Evolutionary conservation across 345 rosid genomes (phyloP), one percentile per base, ranked within the genome.

Genomic region (Eucalyptus dawsonii): DNA sequence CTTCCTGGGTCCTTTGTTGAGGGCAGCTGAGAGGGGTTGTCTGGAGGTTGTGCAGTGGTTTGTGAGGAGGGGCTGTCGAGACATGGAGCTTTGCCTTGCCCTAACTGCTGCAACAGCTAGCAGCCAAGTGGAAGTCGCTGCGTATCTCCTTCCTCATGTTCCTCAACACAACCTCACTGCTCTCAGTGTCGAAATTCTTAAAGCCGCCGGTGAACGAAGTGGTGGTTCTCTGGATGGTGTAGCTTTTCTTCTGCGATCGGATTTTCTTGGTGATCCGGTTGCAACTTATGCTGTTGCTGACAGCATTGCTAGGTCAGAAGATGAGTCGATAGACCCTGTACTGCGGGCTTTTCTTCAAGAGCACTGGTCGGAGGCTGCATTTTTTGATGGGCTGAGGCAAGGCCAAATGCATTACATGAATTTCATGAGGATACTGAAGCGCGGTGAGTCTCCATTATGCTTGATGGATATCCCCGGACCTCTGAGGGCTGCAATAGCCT

Each of bases 11-110:
- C 99, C 99, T 11, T 92, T 98, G 90, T 94, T 98, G 99, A 97
- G 99, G 93, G 99, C 99, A 72, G 97, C 99, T 3, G 98, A 97
- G 94, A 95, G 98, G 90, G 99, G 99, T 60, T 96, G 98, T 88
- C 93, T 97, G 96, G 97, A 95, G 91, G 99, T 97, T 89, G 98
- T 98, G 11, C 97, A 95, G 91, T 98, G 99, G 99, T 97, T 97
- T 92, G 98, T 98, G 88, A 95, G 95, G 93, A 91, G 97, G 92
- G 96, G 94, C 37, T 96, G 98, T 87, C 95, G 97, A 58, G 97
- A 95, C 81, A 98, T 97, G 99, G 99, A 98, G 88, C 97, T 98
- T 37, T 97, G 99, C 91, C 95, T 98, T 25, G 99, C 99, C 88
- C 97, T 98, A 24, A 96, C 99, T 50, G 98, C 99, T 24, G 99